Evolutionary conservation across 164 flowering plant species (phyloP), one percentile per base, ranked within the genome.

Genomic region (Platanus orientalis): DNA sequence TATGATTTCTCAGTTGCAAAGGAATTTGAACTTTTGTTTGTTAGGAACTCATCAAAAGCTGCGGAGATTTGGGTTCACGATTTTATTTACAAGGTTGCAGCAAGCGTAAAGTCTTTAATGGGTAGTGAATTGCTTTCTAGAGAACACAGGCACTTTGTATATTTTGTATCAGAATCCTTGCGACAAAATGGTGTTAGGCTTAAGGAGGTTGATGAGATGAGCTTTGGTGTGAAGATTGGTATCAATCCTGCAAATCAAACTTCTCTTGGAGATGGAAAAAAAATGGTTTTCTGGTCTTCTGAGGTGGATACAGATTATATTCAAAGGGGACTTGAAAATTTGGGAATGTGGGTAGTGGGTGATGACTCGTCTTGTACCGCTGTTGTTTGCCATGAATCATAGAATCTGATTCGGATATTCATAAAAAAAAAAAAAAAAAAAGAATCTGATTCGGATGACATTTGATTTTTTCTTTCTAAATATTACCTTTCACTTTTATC

Each of bases 341-440:
- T 82, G 61, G 78, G 79, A 16, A 3, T 86, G 75, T 92, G 98
- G 98, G 60, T 63, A 24, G 45, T 89, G 53, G 92, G 89, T 73
- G 71, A 49, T 30, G 93, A 93, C n/a, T 66, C 58, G 10, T 83
- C 94, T 27, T 93, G 98, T 67, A 74, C n/a, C 0, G 89, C 89
- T 39, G 96, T 93, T 58, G 65, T 83, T 45, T 93, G 98, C 69
- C 89, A 86, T 51, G 73, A 57, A 56, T 81, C 80, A 60, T 87
- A 80, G 72, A 34, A 64, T 67, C 61, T 63, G 23, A 64, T 7
- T 36, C 42, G 9, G 42, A 36, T 36, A n/a, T n/a, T n/a, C n/a
- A n/a, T n/a, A n/a, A n/a, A n/a, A n/a, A n/a, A n/a, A n/a, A n/a
- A n/a, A n/a, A n/a, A n/a, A n/a, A n/a, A n/a, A n/a, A n/a, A n/a